Evolutionary conservation across 208 protist genomes (phyloP).

Genomic region (Zelonia costaricensis): DNA sequence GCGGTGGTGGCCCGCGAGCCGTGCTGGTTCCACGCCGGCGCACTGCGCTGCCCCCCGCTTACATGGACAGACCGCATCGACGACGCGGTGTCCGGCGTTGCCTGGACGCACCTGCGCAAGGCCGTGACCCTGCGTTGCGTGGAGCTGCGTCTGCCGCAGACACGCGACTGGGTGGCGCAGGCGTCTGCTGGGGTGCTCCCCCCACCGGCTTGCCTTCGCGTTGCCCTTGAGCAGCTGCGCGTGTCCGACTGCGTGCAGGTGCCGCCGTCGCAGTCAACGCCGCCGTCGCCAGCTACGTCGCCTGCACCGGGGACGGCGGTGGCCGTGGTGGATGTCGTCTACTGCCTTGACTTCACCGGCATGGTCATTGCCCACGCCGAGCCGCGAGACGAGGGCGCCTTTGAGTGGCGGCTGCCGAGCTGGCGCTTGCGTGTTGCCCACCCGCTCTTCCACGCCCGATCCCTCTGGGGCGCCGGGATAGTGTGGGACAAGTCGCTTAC

Average conservation of each 20-base stretch:
- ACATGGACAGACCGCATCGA: constrained; percentile 7
- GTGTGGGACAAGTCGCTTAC: constrained; percentile 12
- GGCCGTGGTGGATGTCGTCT: neutral
- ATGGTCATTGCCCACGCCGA: constrained; percentile 3
- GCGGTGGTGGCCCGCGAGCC: constrained; percentile 19
- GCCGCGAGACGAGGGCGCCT: neutral
- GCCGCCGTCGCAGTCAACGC: neutral
- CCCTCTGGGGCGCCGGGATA: constrained; percentile 1
- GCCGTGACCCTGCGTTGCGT: constrained; percentile 4
- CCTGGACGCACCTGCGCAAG: constrained; percentile 23
- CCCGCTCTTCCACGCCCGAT: constrained; percentile 14
- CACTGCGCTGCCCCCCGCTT: constrained; percentile 21
- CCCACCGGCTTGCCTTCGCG: neutral
- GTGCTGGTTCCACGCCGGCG: constrained; percentile 23
- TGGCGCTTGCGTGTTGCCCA: constrained; percentile 3
- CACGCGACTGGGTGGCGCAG: constrained; percentile 13
- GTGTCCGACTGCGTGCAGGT: neutral
- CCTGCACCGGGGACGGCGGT: neutral
- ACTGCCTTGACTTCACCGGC: neutral
- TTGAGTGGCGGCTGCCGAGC: constrained; percentile 8
- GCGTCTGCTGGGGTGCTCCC: neutral
- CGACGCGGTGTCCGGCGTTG: neutral
- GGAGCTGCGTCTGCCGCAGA: constrained; percentile 11
- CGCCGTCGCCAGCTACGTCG: neutral
- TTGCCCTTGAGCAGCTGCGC: neutral